Evolutionary conservation across 2,329 filamentous ascomycete genomes (phyloP), one percentile per base, ranked within the genome.

Genomic region (Colletotrichum endophyticum): DNA sequence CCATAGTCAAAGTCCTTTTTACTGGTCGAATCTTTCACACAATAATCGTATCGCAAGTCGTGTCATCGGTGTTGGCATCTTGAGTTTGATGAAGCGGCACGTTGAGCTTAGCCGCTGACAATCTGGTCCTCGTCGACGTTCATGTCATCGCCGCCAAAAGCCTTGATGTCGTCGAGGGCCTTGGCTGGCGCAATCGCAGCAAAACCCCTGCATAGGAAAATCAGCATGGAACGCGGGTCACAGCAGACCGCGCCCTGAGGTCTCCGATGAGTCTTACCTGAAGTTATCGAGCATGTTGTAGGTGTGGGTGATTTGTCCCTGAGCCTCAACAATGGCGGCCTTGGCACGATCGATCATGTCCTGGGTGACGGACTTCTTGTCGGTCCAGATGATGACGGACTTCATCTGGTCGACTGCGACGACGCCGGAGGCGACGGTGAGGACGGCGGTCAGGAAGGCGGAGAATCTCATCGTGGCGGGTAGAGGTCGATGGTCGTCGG

Each of bases 321-420:
- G 95, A 53, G 92, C 93, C 62, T 92, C 88, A 69, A 88, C 85
- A 80, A 98, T 93, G 4, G 91, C 91, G 57, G 93, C 85, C 88
- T 94, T 97, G 61, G 95, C 95, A 72, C 94, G 85, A 27, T 92
- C 87, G 36, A 98, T 84, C 44, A 98, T 87, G 44, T 88, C 89
- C 78, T 94, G 87, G 25, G 95, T 93, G 4, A 86, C 80, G 16
- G 92, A 94, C 64, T 91, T 89, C 68, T 92, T 87, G 28, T 94
- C 92, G 82, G 95, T 98, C 81, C 91, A 95, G 81, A 98, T 89
- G 80, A 98, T 93, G 78, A 98, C 92, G 44, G 92, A 91, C 84
- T 95, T 95, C 82, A 93, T 90, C 78, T 88, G 87, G 73, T 94
- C 93, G 80, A 95, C 89, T 77, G 91, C 92, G 76, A 92, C 83